phyloP scores from a whole-genome alignment of 345 rosid genomes.

The Ceriops decandra region DNA sequence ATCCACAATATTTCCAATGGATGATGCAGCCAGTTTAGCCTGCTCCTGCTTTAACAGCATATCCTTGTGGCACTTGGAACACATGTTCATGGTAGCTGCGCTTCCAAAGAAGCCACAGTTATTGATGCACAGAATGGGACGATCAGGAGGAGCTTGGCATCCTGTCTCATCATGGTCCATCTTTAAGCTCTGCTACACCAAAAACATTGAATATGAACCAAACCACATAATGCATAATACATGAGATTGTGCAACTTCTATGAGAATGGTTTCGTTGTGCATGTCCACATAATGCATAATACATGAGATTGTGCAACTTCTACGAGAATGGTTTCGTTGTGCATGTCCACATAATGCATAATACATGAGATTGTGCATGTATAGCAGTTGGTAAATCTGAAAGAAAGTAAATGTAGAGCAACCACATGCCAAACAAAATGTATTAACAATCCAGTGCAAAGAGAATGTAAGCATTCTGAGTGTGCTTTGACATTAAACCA shows the following conservation, averaged over 20 bases:
- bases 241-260: neutral
- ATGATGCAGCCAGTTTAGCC: constrained; percentile 63
- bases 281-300: constrained; percentile 5
- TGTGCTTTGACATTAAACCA: too few species aligned
- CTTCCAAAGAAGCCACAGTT: constrained; percentile 95
- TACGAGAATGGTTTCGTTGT: neutral
- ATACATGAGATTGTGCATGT: neutral
- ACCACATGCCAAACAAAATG: too few species aligned
- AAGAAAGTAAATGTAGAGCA: too few species aligned
- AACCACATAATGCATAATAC: neutral
- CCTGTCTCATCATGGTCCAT: constrained; percentile 95
- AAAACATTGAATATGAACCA: neutral
- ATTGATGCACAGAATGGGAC: constrained; percentile 71
- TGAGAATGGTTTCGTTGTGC: neutral
- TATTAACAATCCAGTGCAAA: too few species aligned
- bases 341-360: constrained; percentile 5
- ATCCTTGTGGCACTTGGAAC: constrained; percentile 93
- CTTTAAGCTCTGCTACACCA: constrained; percentile 40
- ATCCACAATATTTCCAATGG: constrained; percentile 55
- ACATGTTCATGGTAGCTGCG: constrained; percentile 89
- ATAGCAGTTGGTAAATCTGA: neutral
- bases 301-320: neutral
- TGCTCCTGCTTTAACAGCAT: constrained; percentile 65
- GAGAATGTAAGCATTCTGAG: too few species aligned
- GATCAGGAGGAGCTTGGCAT: constrained; percentile 86